Evolutionary conservation across 768 basidiomycete genomes (phyloP).

Genomic region (Saitozyma sp.): DNA sequence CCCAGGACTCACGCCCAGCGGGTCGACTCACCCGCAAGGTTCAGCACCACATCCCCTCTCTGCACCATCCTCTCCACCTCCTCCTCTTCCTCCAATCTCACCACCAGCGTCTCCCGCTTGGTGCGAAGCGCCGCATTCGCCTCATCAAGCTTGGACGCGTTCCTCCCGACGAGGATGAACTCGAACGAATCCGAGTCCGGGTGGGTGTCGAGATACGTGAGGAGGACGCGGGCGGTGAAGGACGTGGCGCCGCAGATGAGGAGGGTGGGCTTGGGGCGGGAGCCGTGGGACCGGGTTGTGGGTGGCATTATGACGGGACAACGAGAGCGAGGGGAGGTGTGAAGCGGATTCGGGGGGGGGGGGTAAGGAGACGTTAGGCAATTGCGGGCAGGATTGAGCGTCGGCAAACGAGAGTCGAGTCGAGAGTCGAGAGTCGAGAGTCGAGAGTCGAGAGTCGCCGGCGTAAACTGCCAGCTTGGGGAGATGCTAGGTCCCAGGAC

Average conservation of each 20-base stretch:
- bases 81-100: slow-evolving; percentile 32
- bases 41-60: slow-evolving; percentile 41
- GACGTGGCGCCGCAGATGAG: slow-evolving; percentile 49
- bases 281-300: too few species aligned
- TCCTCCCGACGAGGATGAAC: slow-evolving; percentile 71
- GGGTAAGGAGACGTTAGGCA: too few species aligned
- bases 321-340: too few species aligned
- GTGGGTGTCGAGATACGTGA: slow-evolving; percentile 67
- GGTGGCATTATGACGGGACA: too few species aligned
- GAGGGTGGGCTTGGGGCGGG: slow-evolving; percentile 30
- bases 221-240: slow-evolving; percentile 66
- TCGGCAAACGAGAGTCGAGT: too few species aligned
- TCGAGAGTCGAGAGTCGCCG: too few species aligned
- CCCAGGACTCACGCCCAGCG: neutral
- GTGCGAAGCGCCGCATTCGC: slow-evolving; percentile 47
- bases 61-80: slow-evolving; percentile 29
- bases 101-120: slow-evolving; percentile 22
- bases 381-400: too few species aligned
- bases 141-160: slow-evolving; percentile 62
- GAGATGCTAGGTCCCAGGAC: too few species aligned
- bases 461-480: too few species aligned
- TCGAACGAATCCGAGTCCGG: slow-evolving; percentile 63
- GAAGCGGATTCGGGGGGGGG: too few species aligned
- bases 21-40: slow-evolving; percentile 44
- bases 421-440: too few species aligned